Evolutionary conservation across 1,284 basidiomycete species (phyloP).

Genomic region (Ustilago cynodontis): DNA sequence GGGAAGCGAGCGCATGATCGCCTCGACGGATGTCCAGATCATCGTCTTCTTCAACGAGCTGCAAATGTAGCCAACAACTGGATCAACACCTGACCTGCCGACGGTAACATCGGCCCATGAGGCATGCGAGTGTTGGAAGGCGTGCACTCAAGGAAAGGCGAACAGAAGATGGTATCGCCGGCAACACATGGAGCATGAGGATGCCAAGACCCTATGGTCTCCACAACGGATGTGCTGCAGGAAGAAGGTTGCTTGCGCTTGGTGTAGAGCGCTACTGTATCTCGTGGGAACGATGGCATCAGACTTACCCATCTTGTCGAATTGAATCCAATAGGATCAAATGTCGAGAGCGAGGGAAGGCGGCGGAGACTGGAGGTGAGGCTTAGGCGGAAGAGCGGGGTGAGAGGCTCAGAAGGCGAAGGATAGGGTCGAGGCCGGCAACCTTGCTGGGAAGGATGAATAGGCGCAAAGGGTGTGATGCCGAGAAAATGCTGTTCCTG

Average conservation of each 20-base stretch:
- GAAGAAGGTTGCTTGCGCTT: background rate
- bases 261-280: background rate
- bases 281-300: background rate
- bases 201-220: background rate
- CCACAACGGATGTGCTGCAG: constrained; percentile 3
- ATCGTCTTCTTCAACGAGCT: background rate
- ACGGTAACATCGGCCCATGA: background rate
- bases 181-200: background rate
- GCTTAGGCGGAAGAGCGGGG: background rate
- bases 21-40: background rate
- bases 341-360: background rate
- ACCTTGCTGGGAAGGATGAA: constrained; percentile 13
- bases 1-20: background rate
- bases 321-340: constrained; percentile 3
- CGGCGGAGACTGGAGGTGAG: no score
- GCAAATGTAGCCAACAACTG: background rate
- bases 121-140: background rate
- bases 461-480: background rate
- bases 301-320: constrained; percentile 45
- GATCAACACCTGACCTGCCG: constrained; percentile 4
- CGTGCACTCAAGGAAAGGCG: background rate
- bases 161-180: constrained; percentile 3
- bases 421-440: constrained; percentile 8
- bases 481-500: constrained; percentile 8
- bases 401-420: background rate